These are phyloP conservation scores for Penicillium cataractarum DNA, from an alignment of 495 filamentous ascomycete species.

Conservation along the genomic window DNA sequence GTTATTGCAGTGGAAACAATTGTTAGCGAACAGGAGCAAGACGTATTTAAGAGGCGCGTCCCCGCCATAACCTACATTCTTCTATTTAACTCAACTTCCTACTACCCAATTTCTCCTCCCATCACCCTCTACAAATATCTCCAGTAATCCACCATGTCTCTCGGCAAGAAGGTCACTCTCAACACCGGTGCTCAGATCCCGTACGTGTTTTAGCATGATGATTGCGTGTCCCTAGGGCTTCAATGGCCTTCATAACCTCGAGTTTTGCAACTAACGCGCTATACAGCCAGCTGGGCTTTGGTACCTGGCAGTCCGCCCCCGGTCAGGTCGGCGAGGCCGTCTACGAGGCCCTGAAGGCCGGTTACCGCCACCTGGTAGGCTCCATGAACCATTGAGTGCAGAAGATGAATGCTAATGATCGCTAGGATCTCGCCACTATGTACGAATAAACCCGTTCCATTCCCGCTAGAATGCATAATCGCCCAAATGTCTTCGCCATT, in stretches of 20 bases:
- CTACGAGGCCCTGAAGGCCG: slow-evolving; percentile 55
- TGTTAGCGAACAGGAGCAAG: not conserved
- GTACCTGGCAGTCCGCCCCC: slow-evolving; percentile 59
- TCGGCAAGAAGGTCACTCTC: slow-evolving; percentile 49
- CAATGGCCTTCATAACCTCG: not conserved
- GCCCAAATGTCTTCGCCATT: not conserved
- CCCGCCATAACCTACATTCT: not conserved
- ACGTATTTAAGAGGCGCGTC: not conserved
- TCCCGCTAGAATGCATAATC: not conserved
- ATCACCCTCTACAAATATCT: not conserved
- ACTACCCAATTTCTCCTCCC: slow-evolving; percentile 5
- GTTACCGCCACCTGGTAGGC: slow-evolving; percentile 58
- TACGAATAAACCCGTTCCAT: slow-evolving; percentile 22
- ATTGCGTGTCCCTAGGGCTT: not conserved
- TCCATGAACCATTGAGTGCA: not conserved
- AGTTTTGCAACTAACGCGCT: not conserved
- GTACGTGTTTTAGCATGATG: slow-evolving; percentile 30
- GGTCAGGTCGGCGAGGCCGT: slow-evolving; percentile 58
- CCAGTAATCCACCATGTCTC: slow-evolving; percentile 43
- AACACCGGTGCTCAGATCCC: slow-evolving; percentile 49
- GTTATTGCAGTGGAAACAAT: not conserved
- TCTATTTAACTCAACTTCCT: not conserved
- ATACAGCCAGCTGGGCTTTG: slow-evolving; percentile 52
- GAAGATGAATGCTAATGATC: slow-evolving; percentile 19
- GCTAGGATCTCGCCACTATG: slow-evolving; percentile 50